Conservation (phyloP, 371 early-diverging fungal genomes). For the Mortierella sp. region DNA sequence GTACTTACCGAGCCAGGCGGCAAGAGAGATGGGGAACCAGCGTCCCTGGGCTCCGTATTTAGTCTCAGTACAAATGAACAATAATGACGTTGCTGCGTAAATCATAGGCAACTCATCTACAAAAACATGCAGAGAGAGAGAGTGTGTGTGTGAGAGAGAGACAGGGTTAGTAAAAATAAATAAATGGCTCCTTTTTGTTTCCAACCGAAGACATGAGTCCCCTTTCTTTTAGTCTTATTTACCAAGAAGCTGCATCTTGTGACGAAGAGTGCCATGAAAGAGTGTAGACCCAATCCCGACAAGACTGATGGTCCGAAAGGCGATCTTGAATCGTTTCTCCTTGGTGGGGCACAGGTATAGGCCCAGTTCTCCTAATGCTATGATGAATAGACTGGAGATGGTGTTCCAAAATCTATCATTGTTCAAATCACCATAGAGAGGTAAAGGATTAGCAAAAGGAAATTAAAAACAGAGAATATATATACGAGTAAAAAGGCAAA, state of each 20-base stretch:
- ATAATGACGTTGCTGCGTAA: slow-evolving; percentile 50
- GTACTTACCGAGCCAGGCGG: slow-evolving; percentile 56
- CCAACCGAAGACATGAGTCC: background rate
- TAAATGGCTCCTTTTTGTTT: too few species aligned
- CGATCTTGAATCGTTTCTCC: slow-evolving; percentile 46
- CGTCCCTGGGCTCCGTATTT: slow-evolving; percentile 52
- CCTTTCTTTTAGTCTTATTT: slow-evolving; percentile 1
- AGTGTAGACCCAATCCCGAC: slow-evolving; percentile 53
- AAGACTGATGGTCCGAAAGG: slow-evolving; percentile 47
- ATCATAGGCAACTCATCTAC: slow-evolving; percentile 57
- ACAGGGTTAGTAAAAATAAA: background rate
- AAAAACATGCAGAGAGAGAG: too few species aligned
- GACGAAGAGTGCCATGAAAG: slow-evolving; percentile 56
- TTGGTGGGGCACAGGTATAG: slow-evolving; percentile 49
- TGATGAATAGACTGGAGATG: slow-evolving; percentile 51
- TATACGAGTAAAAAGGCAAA: background rate
- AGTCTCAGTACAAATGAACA: slow-evolving; percentile 46
- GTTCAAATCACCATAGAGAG: background rate
- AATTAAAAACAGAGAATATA: background rate
- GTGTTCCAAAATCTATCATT: slow-evolving; percentile 55
- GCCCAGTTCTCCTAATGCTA: slow-evolving; percentile 44
- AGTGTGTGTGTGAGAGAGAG: too few species aligned
- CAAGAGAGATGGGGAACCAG: slow-evolving; percentile 51
- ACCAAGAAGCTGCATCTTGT: slow-evolving; percentile 58
- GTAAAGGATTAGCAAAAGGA: background rate